Evolutionary conservation across 768 basidiomycete genomes (phyloP), one percentile per base, ranked within the genome.

Genomic region (Polyporus arcularius): DNA sequence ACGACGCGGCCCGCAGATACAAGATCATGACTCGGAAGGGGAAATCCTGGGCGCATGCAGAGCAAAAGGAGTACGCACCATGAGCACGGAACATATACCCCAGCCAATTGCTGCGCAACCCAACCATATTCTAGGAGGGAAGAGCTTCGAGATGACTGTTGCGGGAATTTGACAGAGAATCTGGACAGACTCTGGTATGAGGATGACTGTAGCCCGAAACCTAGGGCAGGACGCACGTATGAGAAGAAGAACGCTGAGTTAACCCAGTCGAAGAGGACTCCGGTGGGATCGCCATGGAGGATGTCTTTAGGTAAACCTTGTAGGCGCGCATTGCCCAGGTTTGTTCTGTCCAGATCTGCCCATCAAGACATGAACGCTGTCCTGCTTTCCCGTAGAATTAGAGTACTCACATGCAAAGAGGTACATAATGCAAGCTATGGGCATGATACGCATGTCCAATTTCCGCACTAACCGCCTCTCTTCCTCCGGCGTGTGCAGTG

Each of bases 201-300:
- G 35, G 32, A 30, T 26, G 14, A 31, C 8, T 1, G n/a, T n/a
- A n/a, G 14, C 14, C 4, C n/a, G 14, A n/a, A 7, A 2, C 41
- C 41, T 12, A 12, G 4, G 14, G n/a, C 45, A n/a, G 12, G 11
- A 74, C 82, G 58, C 58, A 88, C 89, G 70, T 92, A 92, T 63
- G 91, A 85, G 73, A 92, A 85, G 74, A 87, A 92, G 75, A 92
- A 93, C 8, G 81, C 79, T 1, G 89, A 87, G 58, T 86, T 88
- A 46, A 90, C 73, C 90, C 89, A 91, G 69, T 89, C 89, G 67
- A 89, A 92, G n/a, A 85, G 76, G 26, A 78, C 63, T 1, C 90
- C 89, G 0, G 84, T 85, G 9, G 81, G 81, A 66, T 92, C 90
- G 7, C 89, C 89, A 12, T 79, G 80, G 12, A 92, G 82, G 12